These are phyloP conservation scores for Gynochthodes officinalis DNA, from an alignment of 257 asterid genomes.

Conservation along the genomic window DNA sequence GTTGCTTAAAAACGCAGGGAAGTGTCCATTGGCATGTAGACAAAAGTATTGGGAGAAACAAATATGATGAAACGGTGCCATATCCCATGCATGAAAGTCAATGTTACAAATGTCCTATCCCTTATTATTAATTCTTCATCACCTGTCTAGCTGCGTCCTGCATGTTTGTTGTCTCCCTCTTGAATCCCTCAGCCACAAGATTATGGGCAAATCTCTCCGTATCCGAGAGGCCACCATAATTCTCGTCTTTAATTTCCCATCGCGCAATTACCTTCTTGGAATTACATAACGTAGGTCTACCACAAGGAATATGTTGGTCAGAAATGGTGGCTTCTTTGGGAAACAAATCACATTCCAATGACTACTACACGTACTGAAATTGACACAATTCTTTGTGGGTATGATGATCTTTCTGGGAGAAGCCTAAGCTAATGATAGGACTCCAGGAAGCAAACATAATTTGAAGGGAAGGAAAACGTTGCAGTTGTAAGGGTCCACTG, in stretches of 20 bases:
- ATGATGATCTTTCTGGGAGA: no score
- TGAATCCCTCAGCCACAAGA: constrained; percentile 11
- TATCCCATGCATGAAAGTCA: constrained; percentile 14
- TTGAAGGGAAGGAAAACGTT: neutral
- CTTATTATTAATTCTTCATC: no score
- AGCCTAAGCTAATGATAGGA: constrained; percentile 44
- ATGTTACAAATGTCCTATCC: constrained; percentile 13
- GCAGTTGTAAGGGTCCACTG: constrained; percentile 17
- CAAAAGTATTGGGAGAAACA: constrained; percentile 38
- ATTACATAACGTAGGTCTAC: constrained; percentile 19
- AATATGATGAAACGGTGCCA: constrained; percentile 6
- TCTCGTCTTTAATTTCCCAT: constrained; percentile 6
- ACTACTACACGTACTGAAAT: neutral
- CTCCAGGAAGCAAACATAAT: neutral
- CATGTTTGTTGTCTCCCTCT: constrained; percentile 30
- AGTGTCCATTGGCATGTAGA: constrained; percentile 33
- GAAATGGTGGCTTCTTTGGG: constrained; percentile 29
- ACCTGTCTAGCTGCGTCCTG: neutral
- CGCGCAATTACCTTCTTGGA: constrained; percentile 31
- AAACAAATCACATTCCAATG: constrained; percentile 29
- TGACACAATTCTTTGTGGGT: no score
- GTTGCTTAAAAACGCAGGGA: constrained; percentile 1
- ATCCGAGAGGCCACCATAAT: constrained; percentile 42
- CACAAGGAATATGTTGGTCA: constrained; percentile 16
- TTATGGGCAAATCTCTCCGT: constrained; percentile 44